phyloP scores from a whole-genome alignment of 2,329 filamentous ascomycete genomes.

The Talaromyces marneffei region DNA sequence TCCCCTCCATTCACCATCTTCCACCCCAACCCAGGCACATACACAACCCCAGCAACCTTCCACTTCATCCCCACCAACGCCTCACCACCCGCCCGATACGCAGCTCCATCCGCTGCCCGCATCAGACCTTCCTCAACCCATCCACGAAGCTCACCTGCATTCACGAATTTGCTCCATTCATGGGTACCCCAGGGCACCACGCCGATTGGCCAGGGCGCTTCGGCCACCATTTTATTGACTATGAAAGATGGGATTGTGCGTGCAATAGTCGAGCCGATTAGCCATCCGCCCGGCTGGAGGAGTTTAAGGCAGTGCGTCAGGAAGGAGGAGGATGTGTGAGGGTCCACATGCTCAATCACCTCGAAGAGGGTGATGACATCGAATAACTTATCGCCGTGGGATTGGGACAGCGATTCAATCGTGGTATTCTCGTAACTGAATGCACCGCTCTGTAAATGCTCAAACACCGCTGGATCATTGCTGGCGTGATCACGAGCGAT shows the following conservation, averaged over 20 bases:
- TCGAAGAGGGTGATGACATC: conserved; percentile 88
- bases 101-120: conserved; percentile 43
- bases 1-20: conserved; percentile 75
- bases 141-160: conserved; percentile 61
- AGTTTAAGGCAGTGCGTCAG: conserved; percentile 53
- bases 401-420: conserved; percentile 61
- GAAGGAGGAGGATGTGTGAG: conserved; percentile 69
- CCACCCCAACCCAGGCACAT: conserved; percentile 75
- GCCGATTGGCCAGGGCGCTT: conserved; percentile 62
- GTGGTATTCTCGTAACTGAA: conserved; percentile 69
- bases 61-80: conserved; percentile 45
- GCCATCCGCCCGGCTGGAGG: conserved; percentile 85
- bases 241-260: conserved; percentile 84
- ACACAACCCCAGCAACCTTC: conserved; percentile 75
- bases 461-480: conserved; percentile 61
- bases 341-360: conserved; percentile 85
- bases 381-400: conserved; percentile 37
- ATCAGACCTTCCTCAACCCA: conserved; percentile 41
- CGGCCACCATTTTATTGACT: conserved; percentile 86
- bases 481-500: conserved; percentile 72
- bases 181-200: conserved; percentile 92
- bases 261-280: conserved; percentile 87
- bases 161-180: conserved; percentile 94
- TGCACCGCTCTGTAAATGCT: conserved; percentile 45
- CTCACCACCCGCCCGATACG: conserved; percentile 21